phyloP scores from a whole-genome alignment of 179 eudicot species.

The Spinacia oleracea region DNA sequence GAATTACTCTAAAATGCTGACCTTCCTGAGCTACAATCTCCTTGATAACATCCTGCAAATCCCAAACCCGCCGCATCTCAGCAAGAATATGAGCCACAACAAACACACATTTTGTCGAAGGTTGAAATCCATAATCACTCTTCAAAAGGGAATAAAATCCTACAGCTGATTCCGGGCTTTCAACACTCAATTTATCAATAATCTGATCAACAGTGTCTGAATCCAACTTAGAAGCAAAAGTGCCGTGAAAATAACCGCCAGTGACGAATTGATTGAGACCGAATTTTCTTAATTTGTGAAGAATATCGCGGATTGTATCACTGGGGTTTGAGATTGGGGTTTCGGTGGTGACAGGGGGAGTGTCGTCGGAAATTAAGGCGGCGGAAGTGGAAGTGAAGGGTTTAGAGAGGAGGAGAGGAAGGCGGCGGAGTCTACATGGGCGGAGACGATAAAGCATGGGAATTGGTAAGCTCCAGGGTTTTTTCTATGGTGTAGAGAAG shows the following conservation, averaged over 20 bases:
- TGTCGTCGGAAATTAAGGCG: constrained; percentile 25
- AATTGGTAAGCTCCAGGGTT: constrained; percentile 14
- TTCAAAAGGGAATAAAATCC: constrained; percentile 45
- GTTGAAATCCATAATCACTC: constrained; percentile 50
- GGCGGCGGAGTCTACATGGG: constrained; percentile 31
- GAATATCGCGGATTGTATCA: constrained; percentile 26
- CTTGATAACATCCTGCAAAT: constrained; percentile 39
- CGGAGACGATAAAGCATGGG: constrained; percentile 37
- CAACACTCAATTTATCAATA: constrained; percentile 31
- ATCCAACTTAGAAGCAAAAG: constrained; percentile 30
- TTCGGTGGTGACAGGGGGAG: neutral
- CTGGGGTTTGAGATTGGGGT: neutral
- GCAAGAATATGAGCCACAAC: constrained; percentile 65
- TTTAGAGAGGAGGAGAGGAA: constrained; percentile 32
- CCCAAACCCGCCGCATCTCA: constrained; percentile 32
- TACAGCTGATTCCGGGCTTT: constrained; percentile 41
- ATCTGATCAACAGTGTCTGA: constrained; percentile 40
- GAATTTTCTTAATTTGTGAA: constrained; percentile 30
- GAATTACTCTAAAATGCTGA: constrained; percentile 19
- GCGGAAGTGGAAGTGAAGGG: constrained; percentile 36
- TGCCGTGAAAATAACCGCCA: constrained; percentile 26
- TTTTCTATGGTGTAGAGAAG: neutral
- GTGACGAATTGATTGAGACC: constrained; percentile 26
- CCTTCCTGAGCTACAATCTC: constrained; percentile 59
- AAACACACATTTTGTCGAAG: constrained; percentile 45